Conservation (phyloP, 345 rosid genomes). For the Brassica cretica region DNA sequence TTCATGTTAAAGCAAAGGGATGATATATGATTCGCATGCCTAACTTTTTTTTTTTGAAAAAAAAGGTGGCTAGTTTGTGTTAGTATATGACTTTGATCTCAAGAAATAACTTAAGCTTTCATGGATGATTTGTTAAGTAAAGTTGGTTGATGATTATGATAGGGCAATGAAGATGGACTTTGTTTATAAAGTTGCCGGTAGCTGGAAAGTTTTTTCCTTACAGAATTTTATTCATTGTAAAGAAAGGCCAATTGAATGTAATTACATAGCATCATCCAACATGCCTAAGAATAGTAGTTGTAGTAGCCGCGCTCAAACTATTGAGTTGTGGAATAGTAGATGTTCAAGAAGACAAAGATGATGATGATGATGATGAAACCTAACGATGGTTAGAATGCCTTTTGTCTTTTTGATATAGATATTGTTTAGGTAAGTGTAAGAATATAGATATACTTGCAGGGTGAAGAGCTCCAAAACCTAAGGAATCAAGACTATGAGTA, state of each 20-base stretch:
- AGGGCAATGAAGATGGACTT: neutral
- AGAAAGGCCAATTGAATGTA: neutral
- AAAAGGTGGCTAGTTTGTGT: neutral
- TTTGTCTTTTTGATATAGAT: neutral
- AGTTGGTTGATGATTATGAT: slow-evolving; percentile 22
- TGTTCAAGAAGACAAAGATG: slow-evolving; percentile 29
- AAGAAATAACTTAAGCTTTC: slow-evolving; percentile 21
- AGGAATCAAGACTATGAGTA: slow-evolving; percentile 86
- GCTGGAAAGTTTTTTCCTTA: neutral
- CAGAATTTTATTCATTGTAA: neutral
- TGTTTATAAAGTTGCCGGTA: neutral
- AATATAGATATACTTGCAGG: slow-evolving; percentile 28
- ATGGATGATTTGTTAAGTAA: slow-evolving; percentile 10
- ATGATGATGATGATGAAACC: slow-evolving; percentile 28
- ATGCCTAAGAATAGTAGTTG: slow-evolving; percentile 14
- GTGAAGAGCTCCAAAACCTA: slow-evolving; percentile 75
- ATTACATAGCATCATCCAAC: slow-evolving; percentile 38
- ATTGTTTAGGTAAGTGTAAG: neutral
- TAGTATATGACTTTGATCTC: slow-evolving; percentile 13
- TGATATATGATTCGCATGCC: neutral
- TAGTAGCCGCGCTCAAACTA: slow-evolving; percentile 18
- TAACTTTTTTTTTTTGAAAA: neutral
- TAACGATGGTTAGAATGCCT: neutral
- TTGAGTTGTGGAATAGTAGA: slow-evolving; percentile 21
- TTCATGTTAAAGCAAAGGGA: slow-evolving; percentile 29